These are phyloP conservation scores for Globisporangium alternatum DNA, from an alignment of 352 stramenopile species.

Conservation along the genomic window DNA sequence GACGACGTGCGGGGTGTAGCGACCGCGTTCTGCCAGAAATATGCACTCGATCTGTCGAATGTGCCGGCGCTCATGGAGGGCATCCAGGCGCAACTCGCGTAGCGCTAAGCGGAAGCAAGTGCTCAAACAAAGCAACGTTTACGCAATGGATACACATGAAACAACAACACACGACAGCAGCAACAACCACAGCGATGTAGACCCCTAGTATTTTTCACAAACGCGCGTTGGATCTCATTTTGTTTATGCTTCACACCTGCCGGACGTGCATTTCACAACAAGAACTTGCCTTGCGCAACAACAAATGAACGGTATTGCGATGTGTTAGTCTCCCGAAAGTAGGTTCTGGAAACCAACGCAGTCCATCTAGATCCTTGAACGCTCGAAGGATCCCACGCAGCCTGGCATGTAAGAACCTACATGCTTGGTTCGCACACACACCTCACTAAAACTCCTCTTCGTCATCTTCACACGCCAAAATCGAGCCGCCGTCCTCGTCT, in stretches of 20 bases:
- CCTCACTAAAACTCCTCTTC: constrained; percentile 4
- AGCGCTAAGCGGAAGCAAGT: constrained; percentile 20
- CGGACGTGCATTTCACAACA: background rate
- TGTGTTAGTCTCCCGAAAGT: background rate
- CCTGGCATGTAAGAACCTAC: no score
- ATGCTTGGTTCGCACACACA: background rate
- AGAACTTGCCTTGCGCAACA: background rate
- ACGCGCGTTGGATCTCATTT: background rate
- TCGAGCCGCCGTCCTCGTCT: constrained; percentile 6
- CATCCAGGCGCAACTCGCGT: constrained; percentile 44
- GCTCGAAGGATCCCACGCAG: no score
- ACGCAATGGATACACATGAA: background rate
- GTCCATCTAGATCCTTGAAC: background rate
- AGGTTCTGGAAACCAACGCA: background rate
- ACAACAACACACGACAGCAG: background rate
- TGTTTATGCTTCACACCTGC: background rate
- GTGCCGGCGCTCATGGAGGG: constrained; percentile 53
- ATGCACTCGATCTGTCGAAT: constrained; percentile 56
- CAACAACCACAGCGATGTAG: background rate
- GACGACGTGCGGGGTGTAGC: constrained; percentile 46
- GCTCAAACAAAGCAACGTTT: background rate
- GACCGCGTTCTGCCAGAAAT: constrained; percentile 50
- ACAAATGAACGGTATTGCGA: background rate
- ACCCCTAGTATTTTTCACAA: background rate
- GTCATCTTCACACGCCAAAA: constrained; percentile 15